phyloP scores from a whole-genome alignment of 768 basidiomycete genomes.

The Leccinum longicurvipes region DNA sequence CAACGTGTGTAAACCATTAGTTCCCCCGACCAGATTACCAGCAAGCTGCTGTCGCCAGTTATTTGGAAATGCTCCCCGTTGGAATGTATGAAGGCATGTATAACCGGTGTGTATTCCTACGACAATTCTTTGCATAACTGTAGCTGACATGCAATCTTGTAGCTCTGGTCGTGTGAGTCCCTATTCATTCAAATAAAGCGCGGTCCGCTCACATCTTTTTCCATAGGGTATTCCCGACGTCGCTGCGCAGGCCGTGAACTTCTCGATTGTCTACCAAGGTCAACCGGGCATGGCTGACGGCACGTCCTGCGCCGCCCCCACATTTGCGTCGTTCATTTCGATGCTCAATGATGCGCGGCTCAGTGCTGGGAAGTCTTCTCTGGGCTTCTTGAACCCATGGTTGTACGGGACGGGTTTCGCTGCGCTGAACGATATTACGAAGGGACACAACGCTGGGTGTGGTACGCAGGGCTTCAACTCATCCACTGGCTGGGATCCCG shows the following conservation, averaged over 20 bases:
- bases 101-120: slow-evolving; percentile 43
- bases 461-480: slow-evolving; percentile 30
- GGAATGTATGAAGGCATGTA: slow-evolving; percentile 51
- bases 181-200: background rate
- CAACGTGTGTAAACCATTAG: slow-evolving; percentile 25
- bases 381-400: slow-evolving; percentile 63
- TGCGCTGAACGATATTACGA: slow-evolving; percentile 54
- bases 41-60: slow-evolving; percentile 39
- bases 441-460: slow-evolving; percentile 56
- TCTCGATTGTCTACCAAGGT: slow-evolving; percentile 47
- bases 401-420: slow-evolving; percentile 39
- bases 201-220: background rate
- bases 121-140: background rate
- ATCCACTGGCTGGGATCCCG: slow-evolving; percentile 59
- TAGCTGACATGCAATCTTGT: background rate
- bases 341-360: slow-evolving; percentile 65
- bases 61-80: slow-evolving; percentile 31
- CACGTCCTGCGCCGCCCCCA: slow-evolving; percentile 52
- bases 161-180: slow-evolving; percentile 39
- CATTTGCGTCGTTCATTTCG: slow-evolving; percentile 32
- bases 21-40: slow-evolving; percentile 58
- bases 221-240: slow-evolving; percentile 60
- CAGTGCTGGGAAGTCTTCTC: slow-evolving; percentile 35
- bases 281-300: slow-evolving; percentile 43
- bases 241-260: slow-evolving; percentile 52